Conservation (phyloP, 2,329 filamentous ascomycete species). For the Emmonsiellopsis sp. region DNA sequence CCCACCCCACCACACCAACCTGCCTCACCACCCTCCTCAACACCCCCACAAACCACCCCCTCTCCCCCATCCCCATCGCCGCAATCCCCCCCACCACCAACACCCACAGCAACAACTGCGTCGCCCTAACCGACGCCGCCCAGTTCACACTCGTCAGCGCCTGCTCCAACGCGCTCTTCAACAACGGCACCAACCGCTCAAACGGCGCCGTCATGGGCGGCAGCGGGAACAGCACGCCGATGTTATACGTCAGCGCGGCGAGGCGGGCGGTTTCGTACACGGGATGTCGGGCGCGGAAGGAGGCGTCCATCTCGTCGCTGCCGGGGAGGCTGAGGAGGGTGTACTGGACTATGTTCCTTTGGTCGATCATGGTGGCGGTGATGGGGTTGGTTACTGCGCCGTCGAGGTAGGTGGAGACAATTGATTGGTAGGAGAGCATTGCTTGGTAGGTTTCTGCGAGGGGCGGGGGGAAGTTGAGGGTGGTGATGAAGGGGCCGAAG, state of each 20-base stretch:
- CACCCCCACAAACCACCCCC: neutral
- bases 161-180: constrained; percentile 16
- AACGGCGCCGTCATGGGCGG: constrained; percentile 26
- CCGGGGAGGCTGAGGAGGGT: constrained; percentile 21
- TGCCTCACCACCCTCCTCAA: neutral
- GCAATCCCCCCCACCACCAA: neutral
- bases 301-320: constrained; percentile 10
- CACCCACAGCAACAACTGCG: neutral
- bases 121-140: neutral
- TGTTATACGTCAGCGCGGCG: constrained; percentile 22
- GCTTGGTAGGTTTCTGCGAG: constrained; percentile 24
- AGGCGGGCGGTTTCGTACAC: constrained; percentile 26
- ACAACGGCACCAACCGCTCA: constrained; percentile 15
- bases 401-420: constrained; percentile 17
- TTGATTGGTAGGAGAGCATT: constrained; percentile 22
- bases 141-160: neutral
- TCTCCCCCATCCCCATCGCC: neutral
- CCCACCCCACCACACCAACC: neutral
- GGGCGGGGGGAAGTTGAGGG: constrained; percentile 18
- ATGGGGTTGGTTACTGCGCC: constrained; percentile 11
- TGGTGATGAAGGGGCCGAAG: constrained; percentile 14
- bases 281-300: constrained; percentile 13
- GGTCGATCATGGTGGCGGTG: constrained; percentile 21
- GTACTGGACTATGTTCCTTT: constrained; percentile 28
- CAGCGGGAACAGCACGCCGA: constrained; percentile 28